Evolutionary conservation across 805 yeast genomes (phyloP), one percentile per base, ranked within the genome.

Genomic region (Wickerhamiella parazyma): DNA sequence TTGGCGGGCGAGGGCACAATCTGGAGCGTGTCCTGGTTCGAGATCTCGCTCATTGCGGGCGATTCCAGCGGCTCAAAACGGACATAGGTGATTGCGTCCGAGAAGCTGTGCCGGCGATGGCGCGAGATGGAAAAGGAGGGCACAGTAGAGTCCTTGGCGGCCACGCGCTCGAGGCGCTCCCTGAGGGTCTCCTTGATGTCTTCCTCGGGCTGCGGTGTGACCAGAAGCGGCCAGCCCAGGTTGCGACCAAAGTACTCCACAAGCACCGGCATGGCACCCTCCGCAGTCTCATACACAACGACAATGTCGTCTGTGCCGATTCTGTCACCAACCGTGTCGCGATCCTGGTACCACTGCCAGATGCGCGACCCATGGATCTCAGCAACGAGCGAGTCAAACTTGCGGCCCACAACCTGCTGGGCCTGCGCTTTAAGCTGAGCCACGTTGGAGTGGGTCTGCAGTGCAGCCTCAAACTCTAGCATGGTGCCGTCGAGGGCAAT

Each of bases 211-310:
- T 66, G 64, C 1, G 69, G 54, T 0, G 76, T 69, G 22, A 86
- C 65, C 51, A 86, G 77, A 52, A 84, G 75, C 2, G 97, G 97
- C 1, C 78, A 58, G 1, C 86, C 93, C 61, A 85, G 81, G 1
- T 76, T 60, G 35, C 67, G 36, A 12, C 25, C 16, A 9, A 11
- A 4, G 25, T 20, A 18, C 17, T 20, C 40, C 14, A 21, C 11
- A 20, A 42, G 6, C 11, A 42, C 38, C 4, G 37, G 22, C 22
- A 42, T 26, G 6, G n/a, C 20, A 2, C 19, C 28, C 11, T 34
- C 42, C 4, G 14, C 33, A 10, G 37, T 18, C 50, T 75, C 80
- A 56, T 85, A 83, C 50, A 85, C 76, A 42, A 78, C 68, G 31
- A 83, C 66, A 11, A 69, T 70, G 53, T 86, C 96, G 25, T 68